Evolutionary conservation across 2,329 filamentous ascomycete genomes (phyloP).

Genomic region (Simplicillium sp.): DNA sequence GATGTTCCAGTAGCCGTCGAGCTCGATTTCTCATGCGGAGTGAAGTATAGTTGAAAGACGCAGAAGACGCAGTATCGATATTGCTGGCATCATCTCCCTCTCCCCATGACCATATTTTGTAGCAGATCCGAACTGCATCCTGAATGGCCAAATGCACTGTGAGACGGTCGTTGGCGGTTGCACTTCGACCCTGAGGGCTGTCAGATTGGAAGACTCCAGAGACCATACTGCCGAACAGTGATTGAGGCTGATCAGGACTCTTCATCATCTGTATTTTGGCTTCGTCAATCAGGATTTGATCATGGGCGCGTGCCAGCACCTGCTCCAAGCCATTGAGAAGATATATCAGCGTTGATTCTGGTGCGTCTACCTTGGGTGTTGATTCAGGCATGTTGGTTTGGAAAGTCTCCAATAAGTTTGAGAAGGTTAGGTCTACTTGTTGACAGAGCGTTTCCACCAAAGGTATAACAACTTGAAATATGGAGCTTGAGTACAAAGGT

Average conservation of each 20-base stretch:
- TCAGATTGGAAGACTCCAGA: constrained; percentile 83
- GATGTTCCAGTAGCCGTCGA: constrained; percentile 77
- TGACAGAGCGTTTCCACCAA: constrained; percentile 82
- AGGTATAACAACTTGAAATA: constrained; percentile 85
- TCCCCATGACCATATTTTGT: constrained; percentile 92
- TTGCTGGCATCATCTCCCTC: constrained; percentile 47
- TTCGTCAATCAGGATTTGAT: constrained; percentile 70
- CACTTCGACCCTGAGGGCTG: constrained; percentile 63
- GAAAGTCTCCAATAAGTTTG: constrained; percentile 59
- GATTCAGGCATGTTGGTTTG: constrained; percentile 16
- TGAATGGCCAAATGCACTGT: constrained; percentile 96
- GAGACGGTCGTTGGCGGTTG: constrained; percentile 84
- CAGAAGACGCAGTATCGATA: constrained; percentile 58
- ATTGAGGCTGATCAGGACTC: constrained; percentile 71
- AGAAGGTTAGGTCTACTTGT: constrained; percentile 66
- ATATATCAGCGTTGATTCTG: constrained; percentile 69
- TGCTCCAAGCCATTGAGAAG: constrained; percentile 90
- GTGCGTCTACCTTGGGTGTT: constrained; percentile 24
- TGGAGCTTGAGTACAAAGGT: constrained; percentile 71
- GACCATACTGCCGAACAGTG: constrained; percentile 91
- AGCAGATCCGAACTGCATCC: constrained; percentile 86
- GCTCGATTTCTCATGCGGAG: constrained; percentile 85
- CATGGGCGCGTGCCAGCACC: constrained; percentile 77
- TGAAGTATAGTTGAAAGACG: constrained; percentile 86
- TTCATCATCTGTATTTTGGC: constrained; percentile 59